phyloP scores from a whole-genome alignment of 2,329 filamentous ascomycete genomes.

The Colletotrichum sp. region DNA sequence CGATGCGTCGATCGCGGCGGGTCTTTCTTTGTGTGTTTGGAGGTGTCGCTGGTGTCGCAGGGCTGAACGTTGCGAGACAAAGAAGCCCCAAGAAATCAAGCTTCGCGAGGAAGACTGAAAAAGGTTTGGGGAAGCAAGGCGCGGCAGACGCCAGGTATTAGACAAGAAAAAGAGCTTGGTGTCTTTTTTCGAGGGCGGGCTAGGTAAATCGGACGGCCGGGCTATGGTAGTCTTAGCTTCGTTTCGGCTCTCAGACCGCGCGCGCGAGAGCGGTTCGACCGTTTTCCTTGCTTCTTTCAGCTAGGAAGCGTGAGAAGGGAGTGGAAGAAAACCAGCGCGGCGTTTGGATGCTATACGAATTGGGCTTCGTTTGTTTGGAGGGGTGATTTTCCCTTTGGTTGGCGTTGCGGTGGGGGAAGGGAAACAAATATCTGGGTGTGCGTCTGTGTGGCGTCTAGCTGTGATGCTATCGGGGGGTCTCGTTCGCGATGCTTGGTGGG shows the following conservation, averaged over 20 bases:
- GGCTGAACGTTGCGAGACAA: not conserved
- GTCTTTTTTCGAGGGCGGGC: not conserved
- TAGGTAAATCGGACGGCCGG: not conserved
- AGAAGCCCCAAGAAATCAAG: not conserved
- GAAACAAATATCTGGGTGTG: not conserved
- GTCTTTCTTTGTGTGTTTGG: not conserved
- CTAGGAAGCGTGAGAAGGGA: not conserved
- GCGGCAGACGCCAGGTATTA: not conserved
- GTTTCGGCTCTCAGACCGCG: conserved; percentile 15
- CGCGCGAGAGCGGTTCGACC: conserved; percentile 16
- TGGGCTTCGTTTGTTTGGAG: conserved; percentile 11
- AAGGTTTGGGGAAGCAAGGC: not conserved
- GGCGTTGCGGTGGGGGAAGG: not conserved
- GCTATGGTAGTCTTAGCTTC: not conserved
- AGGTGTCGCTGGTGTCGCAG: not conserved
- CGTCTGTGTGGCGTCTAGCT: not conserved
- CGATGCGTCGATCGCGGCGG: not conserved
- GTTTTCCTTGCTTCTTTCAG: conserved; percentile 5
- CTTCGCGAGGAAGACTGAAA: not conserved
- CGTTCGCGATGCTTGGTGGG: not conserved
- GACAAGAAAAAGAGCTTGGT: not conserved
- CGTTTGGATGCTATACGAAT: not conserved
- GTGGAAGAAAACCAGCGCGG: not conserved
- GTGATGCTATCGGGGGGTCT: not conserved
- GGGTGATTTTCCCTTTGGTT: not conserved